Evolutionary conservation across 1,139 yeast species (phyloP).

Genomic region (Protomyces lactucae-debilis): DNA sequence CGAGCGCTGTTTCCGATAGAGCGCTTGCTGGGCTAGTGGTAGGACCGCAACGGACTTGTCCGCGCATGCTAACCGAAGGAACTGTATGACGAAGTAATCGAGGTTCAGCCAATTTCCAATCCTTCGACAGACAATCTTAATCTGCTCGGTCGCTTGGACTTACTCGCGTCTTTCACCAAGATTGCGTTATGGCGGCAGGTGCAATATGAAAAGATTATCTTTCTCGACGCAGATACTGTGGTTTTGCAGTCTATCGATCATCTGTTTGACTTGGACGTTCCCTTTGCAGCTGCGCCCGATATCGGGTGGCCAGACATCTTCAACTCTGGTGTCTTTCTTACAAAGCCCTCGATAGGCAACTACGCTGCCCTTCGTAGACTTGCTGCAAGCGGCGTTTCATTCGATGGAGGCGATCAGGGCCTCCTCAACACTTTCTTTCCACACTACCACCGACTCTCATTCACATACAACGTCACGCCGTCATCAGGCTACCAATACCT

Average conservation of each 20-base stretch:
- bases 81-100: slow-evolving; percentile 32
- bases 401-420: slow-evolving; percentile 94
- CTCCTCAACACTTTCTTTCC: slow-evolving; percentile 72
- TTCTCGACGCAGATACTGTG: slow-evolving; percentile 77
- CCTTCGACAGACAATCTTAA: slow-evolving; percentile 41
- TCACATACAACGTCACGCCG: slow-evolving; percentile 80
- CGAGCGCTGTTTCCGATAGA: slow-evolving; percentile 27
- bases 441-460: slow-evolving; percentile 68
- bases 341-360: slow-evolving; percentile 53
- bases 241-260: slow-evolving; percentile 50
- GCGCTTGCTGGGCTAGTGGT: slow-evolving; percentile 30
- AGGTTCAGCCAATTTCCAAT: slow-evolving; percentile 31
- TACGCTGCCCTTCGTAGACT: slow-evolving; percentile 47
- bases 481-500: slow-evolving; percentile 70
- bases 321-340: slow-evolving; percentile 69
- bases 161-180: slow-evolving; percentile 66
- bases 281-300: slow-evolving; percentile 69
- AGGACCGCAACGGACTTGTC: neutral
- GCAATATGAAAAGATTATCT: slow-evolving; percentile 59
- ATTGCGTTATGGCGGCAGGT: slow-evolving; percentile 63
- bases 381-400: slow-evolving; percentile 48
- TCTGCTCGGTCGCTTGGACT: slow-evolving; percentile 66
- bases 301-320: slow-evolving; percentile 94
- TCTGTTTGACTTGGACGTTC: slow-evolving; percentile 42
- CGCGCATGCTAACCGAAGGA: slow-evolving; percentile 9